A percentile compares a stretch with the other conserved stretches of the same genome.
phyloP scores from a whole-genome alignment of 2,329 filamentous ascomycete genomes.

The Aspergillus caelatus region DNA sequence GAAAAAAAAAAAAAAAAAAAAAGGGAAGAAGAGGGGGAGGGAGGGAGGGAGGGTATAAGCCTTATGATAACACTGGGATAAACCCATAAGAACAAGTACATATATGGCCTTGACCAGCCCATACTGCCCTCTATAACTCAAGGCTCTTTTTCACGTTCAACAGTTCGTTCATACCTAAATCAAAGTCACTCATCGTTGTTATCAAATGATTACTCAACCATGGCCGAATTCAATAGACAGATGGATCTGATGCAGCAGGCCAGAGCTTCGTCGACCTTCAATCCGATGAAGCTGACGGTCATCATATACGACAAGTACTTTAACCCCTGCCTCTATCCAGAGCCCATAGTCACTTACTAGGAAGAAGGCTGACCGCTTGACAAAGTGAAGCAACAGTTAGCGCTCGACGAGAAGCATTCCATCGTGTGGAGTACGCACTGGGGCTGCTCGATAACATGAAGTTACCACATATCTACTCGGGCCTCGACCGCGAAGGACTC shows the following conservation, averaged over 20 bases:
- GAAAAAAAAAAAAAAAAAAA: background rate
- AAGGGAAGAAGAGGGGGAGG: background rate
- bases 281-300: background rate
- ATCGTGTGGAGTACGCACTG: conserved; percentile 4
- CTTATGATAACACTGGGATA: background rate
- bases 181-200: background rate
- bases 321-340: background rate
- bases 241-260: background rate
- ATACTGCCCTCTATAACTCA: background rate
- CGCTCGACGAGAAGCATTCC: conserved; percentile 8
- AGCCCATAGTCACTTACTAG: no score
- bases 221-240: background rate
- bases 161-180: background rate
- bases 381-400: background rate
- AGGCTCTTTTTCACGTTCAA: background rate
- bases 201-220: background rate
- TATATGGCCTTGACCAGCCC: background rate
- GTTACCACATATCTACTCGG: conserved; percentile 3
- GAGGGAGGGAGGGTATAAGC: background rate
- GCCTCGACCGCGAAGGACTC: conserved; percentile 3
- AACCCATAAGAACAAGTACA: background rate
- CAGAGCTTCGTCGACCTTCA: background rate
- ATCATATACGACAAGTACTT: background rate
- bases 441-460: conserved; percentile 5
- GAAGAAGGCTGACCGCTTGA: background rate